phyloP scores from a whole-genome alignment of 2,329 filamentous ascomycete species.

The Verticillium isaacii region DNA sequence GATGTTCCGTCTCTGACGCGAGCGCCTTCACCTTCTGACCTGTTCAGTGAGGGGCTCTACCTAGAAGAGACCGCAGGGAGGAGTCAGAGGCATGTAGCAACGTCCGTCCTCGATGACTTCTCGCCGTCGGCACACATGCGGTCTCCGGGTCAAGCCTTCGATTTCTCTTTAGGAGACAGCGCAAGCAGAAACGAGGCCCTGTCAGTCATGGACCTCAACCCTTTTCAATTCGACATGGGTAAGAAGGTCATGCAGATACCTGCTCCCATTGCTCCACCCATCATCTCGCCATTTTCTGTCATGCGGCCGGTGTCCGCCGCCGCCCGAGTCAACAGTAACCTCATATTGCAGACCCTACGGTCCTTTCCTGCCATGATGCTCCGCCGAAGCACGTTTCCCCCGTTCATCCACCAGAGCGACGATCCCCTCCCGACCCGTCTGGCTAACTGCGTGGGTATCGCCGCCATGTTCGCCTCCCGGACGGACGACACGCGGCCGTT shows the following conservation, averaged over 20 bases:
- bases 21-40: not conserved
- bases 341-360: constrained; percentile 4
- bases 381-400: constrained; percentile 8
- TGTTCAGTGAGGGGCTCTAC: not conserved
- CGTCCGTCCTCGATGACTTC: not conserved
- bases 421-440: constrained; percentile 3
- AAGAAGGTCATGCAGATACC: not conserved
- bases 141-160: not conserved
- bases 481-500: constrained; percentile 4
- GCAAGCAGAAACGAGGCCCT: not conserved
- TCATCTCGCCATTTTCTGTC: not conserved
- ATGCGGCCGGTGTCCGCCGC: not conserved
- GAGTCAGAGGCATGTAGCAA: not conserved
- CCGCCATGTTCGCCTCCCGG: constrained; percentile 4
- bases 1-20: not conserved
- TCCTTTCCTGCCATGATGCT: constrained; percentile 10
- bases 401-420: constrained; percentile 8
- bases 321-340: not conserved
- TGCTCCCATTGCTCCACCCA: not conserved
- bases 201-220: not conserved
- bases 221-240: not conserved
- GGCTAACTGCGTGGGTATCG: constrained; percentile 8
- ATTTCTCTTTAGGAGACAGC: not conserved
- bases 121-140: not conserved
- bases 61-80: not conserved